Evolutionary conservation across 1,139 yeast genomes (phyloP).

Genomic region (Scheffersomyces segobiensis): DNA sequence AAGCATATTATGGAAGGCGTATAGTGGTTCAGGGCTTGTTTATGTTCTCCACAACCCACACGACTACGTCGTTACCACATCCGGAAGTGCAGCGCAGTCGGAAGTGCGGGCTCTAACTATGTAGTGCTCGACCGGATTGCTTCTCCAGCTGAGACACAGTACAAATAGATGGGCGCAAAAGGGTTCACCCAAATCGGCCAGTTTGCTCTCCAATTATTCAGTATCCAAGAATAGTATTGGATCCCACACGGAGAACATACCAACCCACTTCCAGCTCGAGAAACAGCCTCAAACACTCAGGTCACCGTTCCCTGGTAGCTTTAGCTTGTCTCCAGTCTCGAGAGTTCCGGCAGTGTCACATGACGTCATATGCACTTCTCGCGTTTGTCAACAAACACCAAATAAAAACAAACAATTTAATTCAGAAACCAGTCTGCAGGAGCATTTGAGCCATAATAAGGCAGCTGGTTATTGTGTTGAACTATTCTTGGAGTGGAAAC

Average conservation of each 20-base stretch:
- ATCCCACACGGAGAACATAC: not conserved
- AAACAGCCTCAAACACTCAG: not conserved
- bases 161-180: not conserved
- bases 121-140: not conserved
- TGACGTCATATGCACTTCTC: not conserved
- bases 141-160: not conserved
- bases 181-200: not conserved
- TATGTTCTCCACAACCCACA: not conserved
- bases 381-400: conserved; percentile 1
- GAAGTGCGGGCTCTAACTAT: not conserved
- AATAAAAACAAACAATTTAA: not conserved
- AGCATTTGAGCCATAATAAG: not conserved
- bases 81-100: not conserved
- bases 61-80: not conserved
- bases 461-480: not conserved
- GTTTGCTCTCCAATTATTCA: not conserved
- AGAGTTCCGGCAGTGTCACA: not conserved
- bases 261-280: not conserved
- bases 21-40: not conserved
- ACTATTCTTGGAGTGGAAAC: not conserved
- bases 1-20: not conserved
- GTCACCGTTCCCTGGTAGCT: not conserved
- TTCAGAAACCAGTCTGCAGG: not conserved
- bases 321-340: not conserved
- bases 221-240: not conserved